Evolutionary conservation across 805 yeast genomes (phyloP).

Genomic region (Candida incommunis): DNA sequence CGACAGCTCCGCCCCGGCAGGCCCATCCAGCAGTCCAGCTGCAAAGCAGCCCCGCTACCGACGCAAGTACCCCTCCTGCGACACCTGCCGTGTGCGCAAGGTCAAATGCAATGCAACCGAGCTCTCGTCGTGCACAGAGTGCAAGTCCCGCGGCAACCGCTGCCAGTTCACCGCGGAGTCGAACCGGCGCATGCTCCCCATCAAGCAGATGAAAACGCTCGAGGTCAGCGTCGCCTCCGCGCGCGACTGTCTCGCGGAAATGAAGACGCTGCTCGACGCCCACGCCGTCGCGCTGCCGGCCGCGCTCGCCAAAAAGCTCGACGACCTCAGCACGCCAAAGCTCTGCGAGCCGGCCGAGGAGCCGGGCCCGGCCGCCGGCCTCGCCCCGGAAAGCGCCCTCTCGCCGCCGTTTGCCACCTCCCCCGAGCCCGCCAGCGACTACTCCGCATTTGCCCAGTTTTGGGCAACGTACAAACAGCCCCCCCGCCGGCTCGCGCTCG

Average conservation of each 20-base stretch:
- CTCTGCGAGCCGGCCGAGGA: background rate
- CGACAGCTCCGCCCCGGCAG: no score
- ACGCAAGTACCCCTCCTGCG: constrained; percentile 19
- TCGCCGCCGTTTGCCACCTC: background rate
- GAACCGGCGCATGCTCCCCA: constrained; percentile 15
- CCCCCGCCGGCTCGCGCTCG: background rate
- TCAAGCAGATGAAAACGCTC: constrained; percentile 10
- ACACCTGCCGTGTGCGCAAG: constrained; percentile 19
- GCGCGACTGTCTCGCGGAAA: constrained; percentile 6
- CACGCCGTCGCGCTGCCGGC: constrained; percentile 8
- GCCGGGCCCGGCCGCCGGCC: background rate
- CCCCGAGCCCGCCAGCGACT: background rate
- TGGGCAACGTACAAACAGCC: background rate
- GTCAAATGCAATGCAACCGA: constrained; percentile 21
- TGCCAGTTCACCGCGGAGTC: constrained; percentile 19
- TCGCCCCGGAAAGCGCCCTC: background rate
- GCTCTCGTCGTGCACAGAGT: constrained; percentile 17
- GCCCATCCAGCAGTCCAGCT: no score
- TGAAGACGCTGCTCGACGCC: constrained; percentile 6
- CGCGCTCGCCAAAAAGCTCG: constrained; percentile 1
- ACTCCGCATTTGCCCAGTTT: background rate
- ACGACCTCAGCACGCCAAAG: background rate
- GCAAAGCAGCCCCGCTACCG: constrained; percentile 11
- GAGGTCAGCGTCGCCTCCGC: constrained; percentile 8
- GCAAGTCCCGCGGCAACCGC: constrained; percentile 15